phyloP scores from a whole-genome alignment of 257 asterid species.

The Hygrophila difformis region DNA sequence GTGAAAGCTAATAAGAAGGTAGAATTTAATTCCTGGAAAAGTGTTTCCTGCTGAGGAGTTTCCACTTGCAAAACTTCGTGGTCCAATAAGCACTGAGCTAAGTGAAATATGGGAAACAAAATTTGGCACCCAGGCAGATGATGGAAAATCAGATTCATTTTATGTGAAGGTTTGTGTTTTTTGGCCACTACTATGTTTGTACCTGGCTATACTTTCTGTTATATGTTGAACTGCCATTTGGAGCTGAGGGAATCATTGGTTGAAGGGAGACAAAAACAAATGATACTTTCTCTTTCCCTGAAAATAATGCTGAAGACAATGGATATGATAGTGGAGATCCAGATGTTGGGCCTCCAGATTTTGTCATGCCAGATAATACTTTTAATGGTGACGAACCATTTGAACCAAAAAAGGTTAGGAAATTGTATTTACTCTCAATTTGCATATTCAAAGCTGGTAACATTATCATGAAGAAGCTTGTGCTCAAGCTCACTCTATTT shows the following conservation, averaged over 20 bases:
- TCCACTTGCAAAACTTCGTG: slow-evolving; percentile 66
- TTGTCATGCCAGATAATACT: slow-evolving; percentile 47
- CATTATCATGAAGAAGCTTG: no score
- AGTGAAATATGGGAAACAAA: slow-evolving; percentile 63
- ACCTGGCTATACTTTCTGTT: slow-evolving; percentile 11
- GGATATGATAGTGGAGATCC: slow-evolving; percentile 63
- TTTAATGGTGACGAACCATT: slow-evolving; percentile 22
- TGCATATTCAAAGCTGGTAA: no score
- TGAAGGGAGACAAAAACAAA: slow-evolving; percentile 26
- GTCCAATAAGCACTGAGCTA: slow-evolving; percentile 55
- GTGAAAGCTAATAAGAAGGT: slow-evolving; percentile 44
- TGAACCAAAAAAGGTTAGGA: slow-evolving; percentile 41
- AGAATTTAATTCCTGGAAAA: slow-evolving; percentile 33
- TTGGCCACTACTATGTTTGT: slow-evolving; percentile 10
- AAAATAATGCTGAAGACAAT: slow-evolving; percentile 26
- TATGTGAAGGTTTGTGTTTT: slow-evolving; percentile 62
- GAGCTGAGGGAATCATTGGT: slow-evolving; percentile 82
- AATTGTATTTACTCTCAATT: slow-evolving; percentile 4
- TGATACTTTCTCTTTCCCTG: slow-evolving; percentile 26
- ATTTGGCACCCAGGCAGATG: slow-evolving; percentile 22
- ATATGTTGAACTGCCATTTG: slow-evolving; percentile 23
- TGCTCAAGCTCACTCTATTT: no score
- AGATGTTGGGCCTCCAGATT: slow-evolving; percentile 44
- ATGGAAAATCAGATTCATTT: slow-evolving; percentile 28
- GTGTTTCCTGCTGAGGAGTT: slow-evolving; percentile 36